These are phyloP conservation scores for Vinca major DNA, from an alignment of 305 asterid species.

Conservation along the genomic window DNA sequence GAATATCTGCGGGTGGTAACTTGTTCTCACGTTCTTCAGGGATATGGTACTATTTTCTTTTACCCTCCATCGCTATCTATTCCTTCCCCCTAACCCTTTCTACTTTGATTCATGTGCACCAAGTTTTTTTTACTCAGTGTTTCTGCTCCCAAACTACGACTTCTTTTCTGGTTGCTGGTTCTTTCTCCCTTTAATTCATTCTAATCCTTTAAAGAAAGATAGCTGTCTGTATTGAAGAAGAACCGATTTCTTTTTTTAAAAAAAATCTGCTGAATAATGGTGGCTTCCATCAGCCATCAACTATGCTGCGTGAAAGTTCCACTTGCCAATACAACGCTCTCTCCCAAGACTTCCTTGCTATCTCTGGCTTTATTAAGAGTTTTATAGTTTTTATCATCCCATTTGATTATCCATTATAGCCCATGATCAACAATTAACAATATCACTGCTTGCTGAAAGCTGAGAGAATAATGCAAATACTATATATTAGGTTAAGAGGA, in stretches of 20 bases:
- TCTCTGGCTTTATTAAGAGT: neutral
- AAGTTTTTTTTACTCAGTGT: neutral
- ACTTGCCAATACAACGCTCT: neutral
- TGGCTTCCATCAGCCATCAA: neutral
- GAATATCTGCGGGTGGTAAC: constrained; percentile 70
- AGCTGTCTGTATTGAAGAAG: neutral
- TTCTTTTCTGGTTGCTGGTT: neutral
- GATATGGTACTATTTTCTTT: constrained; percentile 56
- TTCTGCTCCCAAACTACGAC: neutral
- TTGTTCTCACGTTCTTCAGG: constrained; percentile 74
- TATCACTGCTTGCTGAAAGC: neutral
- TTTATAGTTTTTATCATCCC: neutral
- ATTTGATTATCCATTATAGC: constrained; percentile 1
- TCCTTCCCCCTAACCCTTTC: neutral
- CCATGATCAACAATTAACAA: neutral
- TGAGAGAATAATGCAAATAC: too few relatives aligned
- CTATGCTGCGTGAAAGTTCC: constrained; percentile 1
- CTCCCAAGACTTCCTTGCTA: neutral
- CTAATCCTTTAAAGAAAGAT: neutral
- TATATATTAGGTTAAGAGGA: too few relatives aligned
- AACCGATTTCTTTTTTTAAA: too few relatives aligned
- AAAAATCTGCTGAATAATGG: neutral
- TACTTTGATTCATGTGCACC: neutral
- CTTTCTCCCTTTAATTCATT: neutral
- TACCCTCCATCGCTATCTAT: neutral